Percentiles rank a stretch among this genome's conserved stretches.
Conservation (phyloP, 2,329 filamentous ascomycete genomes). For the Hypoxylon sp. region DNA sequence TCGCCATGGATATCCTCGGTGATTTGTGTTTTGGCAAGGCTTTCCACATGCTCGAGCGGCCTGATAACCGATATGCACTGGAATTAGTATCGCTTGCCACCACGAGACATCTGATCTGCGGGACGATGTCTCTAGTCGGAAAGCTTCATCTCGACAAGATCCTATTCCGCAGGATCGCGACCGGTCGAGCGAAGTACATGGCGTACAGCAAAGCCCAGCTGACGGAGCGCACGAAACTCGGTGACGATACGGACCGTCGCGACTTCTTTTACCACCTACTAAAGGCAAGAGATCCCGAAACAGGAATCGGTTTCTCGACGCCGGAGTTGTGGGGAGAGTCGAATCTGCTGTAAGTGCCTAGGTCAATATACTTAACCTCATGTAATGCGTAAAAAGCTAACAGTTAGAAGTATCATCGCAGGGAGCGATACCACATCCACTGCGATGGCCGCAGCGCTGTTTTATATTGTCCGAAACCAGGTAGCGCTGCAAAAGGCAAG, state of each 20-base stretch:
- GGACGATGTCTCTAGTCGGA: conserved; percentile 74
- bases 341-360: conserved; percentile 64
- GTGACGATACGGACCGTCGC: conserved; percentile 71
- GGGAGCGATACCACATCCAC: conserved; percentile 78
- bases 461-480: conserved; percentile 67
- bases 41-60: conserved; percentile 67
- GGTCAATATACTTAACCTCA: too few relatives aligned
- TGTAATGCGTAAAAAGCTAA: too few relatives aligned
- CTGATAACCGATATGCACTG: conserved; percentile 71
- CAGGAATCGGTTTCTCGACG: conserved; percentile 70
- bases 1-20: conserved; percentile 69
- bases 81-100: conserved; percentile 73
- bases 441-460: conserved; percentile 68
- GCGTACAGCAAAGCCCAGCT: conserved; percentile 74
- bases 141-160: conserved; percentile 72
- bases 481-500: conserved; percentile 56
- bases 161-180: conserved; percentile 72
- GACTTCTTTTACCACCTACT: conserved; percentile 82
- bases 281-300: conserved; percentile 75
- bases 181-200: conserved; percentile 74
- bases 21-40: conserved; percentile 69
- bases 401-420: conserved; percentile 65
- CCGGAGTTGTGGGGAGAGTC: conserved; percentile 76
- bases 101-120: conserved; percentile 74
- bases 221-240: conserved; percentile 70